Base-by-base conservation (phyloP, 2,329 filamentous ascomycete genomes). In the Neurospora crassa region DNA sequence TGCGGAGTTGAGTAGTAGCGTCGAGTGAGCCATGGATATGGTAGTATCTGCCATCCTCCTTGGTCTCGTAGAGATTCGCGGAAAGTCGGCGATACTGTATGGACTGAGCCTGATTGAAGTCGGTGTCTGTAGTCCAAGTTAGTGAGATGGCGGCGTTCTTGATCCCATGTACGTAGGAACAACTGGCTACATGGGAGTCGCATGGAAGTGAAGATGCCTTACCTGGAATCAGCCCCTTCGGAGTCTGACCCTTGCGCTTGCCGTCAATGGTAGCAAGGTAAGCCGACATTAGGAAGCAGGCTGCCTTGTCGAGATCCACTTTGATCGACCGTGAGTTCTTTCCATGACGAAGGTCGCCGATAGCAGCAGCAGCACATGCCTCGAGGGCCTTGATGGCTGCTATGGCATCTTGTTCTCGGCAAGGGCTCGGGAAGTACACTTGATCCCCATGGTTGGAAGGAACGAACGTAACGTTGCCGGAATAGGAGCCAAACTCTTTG, bases 11-110 rank as follows among this genome's bases (percentile, higher is more conserved):
- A 8, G 86, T 90, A 11, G 87, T 89, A 3, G 91, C 91, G 75
- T 93, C 90, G 0, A 93, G 80, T 0, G 91, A 93, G 67, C 91
- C 91, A 77, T 93, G 91, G 37, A 93, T 90, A 76, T 93, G 91
- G 77, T 91, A 93, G 76, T 88, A 93, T 77, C 90, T 84, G n/a
- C 86, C 87, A 1, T 83, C 80, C n/a, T 83, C 85, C 77, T 88
- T 89, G 10, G 91, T 92, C 76, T 86, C 84, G 80, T 92, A 93
- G 1, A 93, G 80, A 73, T 92, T 92, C 16, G 91, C 91, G 12
- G 91, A 91, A 79, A 93, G 84, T 73, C 91, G 88, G 11, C 91
- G 87, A 77, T 93, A 93, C 7, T 88, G 82, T 73, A 89, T 88
- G 2, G 91, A 92, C 78, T 93, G 91, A 1, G 91, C 91, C 73